Base-by-base conservation (phyloP, 495 filamentous ascomycete species). In the Lasiosphaeris hirsuta region DNA sequence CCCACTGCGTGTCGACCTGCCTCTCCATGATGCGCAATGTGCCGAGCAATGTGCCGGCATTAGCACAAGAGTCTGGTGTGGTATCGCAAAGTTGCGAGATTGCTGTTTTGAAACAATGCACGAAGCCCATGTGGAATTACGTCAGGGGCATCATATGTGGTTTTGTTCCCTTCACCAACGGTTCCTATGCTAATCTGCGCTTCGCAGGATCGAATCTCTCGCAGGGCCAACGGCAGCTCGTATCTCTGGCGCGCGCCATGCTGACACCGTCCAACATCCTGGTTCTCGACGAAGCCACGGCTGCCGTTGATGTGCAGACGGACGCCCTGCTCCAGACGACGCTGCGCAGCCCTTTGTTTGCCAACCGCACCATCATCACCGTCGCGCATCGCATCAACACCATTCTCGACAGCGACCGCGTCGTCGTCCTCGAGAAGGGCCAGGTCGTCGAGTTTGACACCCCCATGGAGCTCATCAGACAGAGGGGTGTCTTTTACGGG, bases 371-470 rank as follows among this genome's bases (percentile, higher is more conserved):
- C 14, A 97, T 99, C 70, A 91, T 99, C 65, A 97, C 95, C 0
- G 96, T 98, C 66, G 94, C 94, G 47, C 94, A 98, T 71, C 84
- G 94, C 42, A 95, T 99, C 73, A 96, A 97, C 74, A 97, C 92
- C 15, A 96, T 97, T 68, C 83, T 96, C 15, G 92, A 96, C 73
- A 90, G 87, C 30, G 91, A 97, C 71, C 81, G 90, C 18, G 91
- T 97, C 52, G 84, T 96, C 40, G 92, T 97, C 42, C 82, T 97
- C 1, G 88, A 95, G 53, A 68, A 73, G 64, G 77, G 77, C 42
- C 72, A 78, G 60, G 76, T 80, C 11, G 69, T 69, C 10, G 77
- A 80, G 58, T 78, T 78, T 65, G 77, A 76, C 55, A 71, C 70
- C 11, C 77, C 77, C 2, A 53, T 69, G 43, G 72, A 72, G 45